phyloP scores from a whole-genome alignment of 129 eudicot species.

The Tagetes patula region DNA sequence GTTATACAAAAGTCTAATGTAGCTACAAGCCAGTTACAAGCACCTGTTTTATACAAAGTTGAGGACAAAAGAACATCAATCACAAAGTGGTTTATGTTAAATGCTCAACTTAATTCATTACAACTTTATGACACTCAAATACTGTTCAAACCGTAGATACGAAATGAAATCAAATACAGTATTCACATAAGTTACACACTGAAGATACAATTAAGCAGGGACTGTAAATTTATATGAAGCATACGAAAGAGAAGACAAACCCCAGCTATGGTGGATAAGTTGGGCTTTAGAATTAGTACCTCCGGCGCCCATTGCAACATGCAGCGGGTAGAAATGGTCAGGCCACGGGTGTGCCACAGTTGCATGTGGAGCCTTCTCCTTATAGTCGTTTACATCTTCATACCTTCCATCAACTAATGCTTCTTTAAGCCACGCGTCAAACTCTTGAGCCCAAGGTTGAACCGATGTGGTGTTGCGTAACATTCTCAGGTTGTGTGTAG shows the following conservation, averaged over 20 bases:
- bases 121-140: no score
- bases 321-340: conserved; percentile 85
- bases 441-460: conserved; percentile 79
- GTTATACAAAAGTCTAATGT: no score
- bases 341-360: conserved; percentile 78
- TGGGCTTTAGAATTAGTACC: conserved; percentile 64
- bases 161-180: no score
- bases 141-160: no score
- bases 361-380: conserved; percentile 72
- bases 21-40: no score
- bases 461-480: conserved; percentile 31
- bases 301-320: conserved; percentile 91
- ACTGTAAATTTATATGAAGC: conserved; percentile 65
- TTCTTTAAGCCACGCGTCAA: conserved; percentile 80
- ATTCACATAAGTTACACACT: no score
- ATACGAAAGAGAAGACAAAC: conserved; percentile 56
- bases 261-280: conserved; percentile 79
- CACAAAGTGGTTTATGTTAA: no score
- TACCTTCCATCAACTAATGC: conserved; percentile 72
- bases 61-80: no score
- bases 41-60: no score
- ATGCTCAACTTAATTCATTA: no score
- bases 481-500: conserved; percentile 67
- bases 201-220: neutral
- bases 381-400: conserved; percentile 66